Evolutionary conservation across 208 protist species (phyloP), one percentile per base, ranked within the genome.

Genomic region (Acanthamoeba castellanii): DNA sequence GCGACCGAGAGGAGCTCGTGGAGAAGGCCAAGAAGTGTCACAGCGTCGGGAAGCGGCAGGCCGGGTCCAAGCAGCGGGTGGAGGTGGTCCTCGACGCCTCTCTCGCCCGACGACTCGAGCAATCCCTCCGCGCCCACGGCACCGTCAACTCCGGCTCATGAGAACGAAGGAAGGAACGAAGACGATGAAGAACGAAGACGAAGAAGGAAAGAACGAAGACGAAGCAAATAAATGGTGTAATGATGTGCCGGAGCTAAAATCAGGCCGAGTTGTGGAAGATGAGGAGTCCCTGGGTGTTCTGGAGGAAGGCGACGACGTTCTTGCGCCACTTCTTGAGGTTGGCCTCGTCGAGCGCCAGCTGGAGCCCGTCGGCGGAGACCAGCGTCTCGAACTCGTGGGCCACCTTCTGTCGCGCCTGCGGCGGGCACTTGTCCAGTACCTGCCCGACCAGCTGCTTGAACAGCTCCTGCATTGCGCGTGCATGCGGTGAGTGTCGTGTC

Each of bases 301-400:
- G 85, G 22, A 92, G 42, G 61, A 92, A 92, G 34, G 72, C 42
- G 30, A 74, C 37, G 18, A 92, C 85, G 57, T 92, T 92, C 61
- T 92, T 92, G 32, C 85, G 52, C 85, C 85, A 92, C 55, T 42
- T 66, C 61, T 92, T 92, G 55, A 72, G 14, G 42, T 92, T 92
- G 85, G 59, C 61, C 59, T 92, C 85, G 32, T 72, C 61, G 16
- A 92, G 52, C 7, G 52, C 3, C 45, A 92, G 14, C 22, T 32
- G 52, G 27, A 92, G 85, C 3, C 85, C 85, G 25, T 72, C 85
- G 61, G 52, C 85, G 6, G 85, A 92, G 7, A 92, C 61, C 59
- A 92, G 30, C 25, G 32, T 32, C 34, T 92, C 85, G 37, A 61
- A 92, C 34, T 66, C 85, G 55, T 92, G 52, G 9, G 85, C 55